Conservation (phyloP, 2,329 filamentous ascomycete genomes). For the Colletotrichum scovillei region DNA sequence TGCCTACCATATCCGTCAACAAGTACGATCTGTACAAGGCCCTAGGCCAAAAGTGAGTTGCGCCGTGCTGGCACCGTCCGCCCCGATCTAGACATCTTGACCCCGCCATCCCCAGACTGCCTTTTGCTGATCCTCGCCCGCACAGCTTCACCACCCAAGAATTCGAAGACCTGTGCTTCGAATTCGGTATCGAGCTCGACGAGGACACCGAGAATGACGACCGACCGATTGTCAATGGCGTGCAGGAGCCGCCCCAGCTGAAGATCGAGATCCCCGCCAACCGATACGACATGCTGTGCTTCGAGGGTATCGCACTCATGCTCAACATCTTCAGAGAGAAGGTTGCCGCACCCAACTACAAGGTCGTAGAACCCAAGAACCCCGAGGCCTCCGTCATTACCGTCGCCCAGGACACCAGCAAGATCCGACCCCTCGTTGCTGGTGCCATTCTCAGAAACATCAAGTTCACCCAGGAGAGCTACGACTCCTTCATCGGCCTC, state of each 20-base stretch:
- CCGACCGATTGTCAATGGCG: constrained; percentile 78
- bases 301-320: constrained; percentile 95
- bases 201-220: constrained; percentile 88
- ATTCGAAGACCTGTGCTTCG: constrained; percentile 98
- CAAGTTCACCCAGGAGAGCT: constrained; percentile 89
- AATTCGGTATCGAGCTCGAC: constrained; percentile 97
- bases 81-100: constrained; percentile 12
- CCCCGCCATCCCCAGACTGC: constrained; percentile 28
- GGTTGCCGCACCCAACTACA: constrained; percentile 81
- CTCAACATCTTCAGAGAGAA: constrained; percentile 93
- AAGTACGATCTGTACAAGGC: constrained; percentile 96
- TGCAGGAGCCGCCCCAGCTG: constrained; percentile 89
- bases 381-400: constrained; percentile 84
- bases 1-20: constrained; percentile 97
- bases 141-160: constrained; percentile 89
- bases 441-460: constrained; percentile 90
- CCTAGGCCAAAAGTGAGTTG: constrained; percentile 83
- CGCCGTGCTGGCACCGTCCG: constrained; percentile 38
- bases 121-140: constrained; percentile 33
- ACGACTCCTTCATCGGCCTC: constrained; percentile 96
- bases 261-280: constrained; percentile 99
- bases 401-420: constrained; percentile 78
- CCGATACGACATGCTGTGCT: constrained; percentile 94
- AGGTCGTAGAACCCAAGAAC: constrained; percentile 75
- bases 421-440: constrained; percentile 88